phyloP scores from a whole-genome alignment of 1,284 basidiomycete genomes.

The Sporisorium sorghi region DNA sequence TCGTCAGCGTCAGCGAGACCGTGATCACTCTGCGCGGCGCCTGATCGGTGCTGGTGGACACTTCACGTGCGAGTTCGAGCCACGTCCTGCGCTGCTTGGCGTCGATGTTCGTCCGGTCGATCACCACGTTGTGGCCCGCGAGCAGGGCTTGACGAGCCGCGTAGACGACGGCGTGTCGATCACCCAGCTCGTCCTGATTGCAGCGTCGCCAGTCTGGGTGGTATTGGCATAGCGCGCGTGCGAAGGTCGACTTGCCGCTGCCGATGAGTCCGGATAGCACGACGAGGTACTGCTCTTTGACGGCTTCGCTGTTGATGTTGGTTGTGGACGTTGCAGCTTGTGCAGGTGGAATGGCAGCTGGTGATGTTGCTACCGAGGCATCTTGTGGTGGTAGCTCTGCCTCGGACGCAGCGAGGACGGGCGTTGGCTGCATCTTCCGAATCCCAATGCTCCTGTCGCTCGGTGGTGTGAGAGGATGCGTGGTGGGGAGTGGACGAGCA shows the following conservation, averaged over 20 bases:
- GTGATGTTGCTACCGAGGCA: background rate
- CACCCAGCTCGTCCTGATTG: slow-evolving; percentile 50
- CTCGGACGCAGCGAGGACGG: slow-evolving; percentile 13
- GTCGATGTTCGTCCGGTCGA: slow-evolving; percentile 54
- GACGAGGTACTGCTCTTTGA: slow-evolving; percentile 32
- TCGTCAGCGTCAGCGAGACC: slow-evolving; percentile 40
- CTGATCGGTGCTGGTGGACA: background rate
- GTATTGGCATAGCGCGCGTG: slow-evolving; percentile 35
- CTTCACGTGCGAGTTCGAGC: slow-evolving; percentile 37
- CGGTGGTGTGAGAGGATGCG: background rate
- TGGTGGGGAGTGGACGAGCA: background rate
- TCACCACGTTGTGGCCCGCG: slow-evolving; percentile 31
- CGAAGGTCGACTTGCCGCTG: slow-evolving; percentile 50
- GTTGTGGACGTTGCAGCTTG: background rate
- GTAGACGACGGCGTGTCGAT: slow-evolving; percentile 33
- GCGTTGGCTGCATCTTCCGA: slow-evolving; percentile 39
- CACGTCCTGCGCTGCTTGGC: slow-evolving; percentile 44
- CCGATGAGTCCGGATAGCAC: slow-evolving; percentile 47
- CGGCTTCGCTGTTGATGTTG: background rate
- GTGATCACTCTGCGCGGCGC: slow-evolving; percentile 18
- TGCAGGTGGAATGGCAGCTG: background rate
- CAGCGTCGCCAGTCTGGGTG: slow-evolving; percentile 43
- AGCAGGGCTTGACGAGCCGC: slow-evolving; percentile 30
- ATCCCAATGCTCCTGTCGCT: too few species aligned
- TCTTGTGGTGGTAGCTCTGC: slow-evolving; percentile 4